Conservation (phyloP, 2,329 filamentous ascomycete genomes). For the Fusarium pilosicola region DNA sequence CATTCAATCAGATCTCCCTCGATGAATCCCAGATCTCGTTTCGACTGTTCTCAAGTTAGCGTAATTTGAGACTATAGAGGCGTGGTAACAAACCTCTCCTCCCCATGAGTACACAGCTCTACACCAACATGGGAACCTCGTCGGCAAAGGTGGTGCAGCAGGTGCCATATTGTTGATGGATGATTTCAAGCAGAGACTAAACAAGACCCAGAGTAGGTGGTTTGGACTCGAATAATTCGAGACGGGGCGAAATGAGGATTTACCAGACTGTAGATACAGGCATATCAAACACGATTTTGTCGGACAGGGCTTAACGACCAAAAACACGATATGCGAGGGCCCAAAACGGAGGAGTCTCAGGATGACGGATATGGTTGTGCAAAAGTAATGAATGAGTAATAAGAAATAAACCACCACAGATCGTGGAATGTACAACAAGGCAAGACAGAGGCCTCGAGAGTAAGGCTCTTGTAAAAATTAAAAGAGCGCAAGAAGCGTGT, state of each 20-base stretch:
- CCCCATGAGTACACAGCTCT: conserved; percentile 93
- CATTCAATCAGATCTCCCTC: conserved; percentile 99
- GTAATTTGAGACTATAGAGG: not conserved
- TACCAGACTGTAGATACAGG: conserved; percentile 31
- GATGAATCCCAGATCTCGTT: conserved; percentile 94
- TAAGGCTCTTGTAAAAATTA: conserved; percentile 12
- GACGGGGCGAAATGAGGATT: conserved; percentile 13
- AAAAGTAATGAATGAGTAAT: conserved; percentile 8
- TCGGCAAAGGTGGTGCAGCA: conserved; percentile 71
- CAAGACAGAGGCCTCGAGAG: conserved; percentile 27
- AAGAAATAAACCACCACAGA: conserved; percentile 17
- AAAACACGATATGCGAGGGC: conserved; percentile 11
- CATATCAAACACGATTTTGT: conserved; percentile 37
- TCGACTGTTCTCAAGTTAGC: conserved; percentile 67
- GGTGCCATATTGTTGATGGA: conserved; percentile 58
- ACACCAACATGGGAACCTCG: conserved; percentile 89
- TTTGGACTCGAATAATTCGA: conserved; percentile 25
- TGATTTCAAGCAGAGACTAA: conserved; percentile 13
- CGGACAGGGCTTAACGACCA: conserved; percentile 23
- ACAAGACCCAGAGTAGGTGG: conserved; percentile 10
- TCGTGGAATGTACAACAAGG: conserved; percentile 1
- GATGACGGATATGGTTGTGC: conserved; percentile 4
- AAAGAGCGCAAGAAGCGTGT: conserved; percentile 30
- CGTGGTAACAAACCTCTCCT: conserved; percentile 70
- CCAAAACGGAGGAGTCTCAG: conserved; percentile 9